Evolutionary conservation across 495 filamentous ascomycete genomes (phyloP).

Genomic region (Penicillium antarcticum): DNA sequence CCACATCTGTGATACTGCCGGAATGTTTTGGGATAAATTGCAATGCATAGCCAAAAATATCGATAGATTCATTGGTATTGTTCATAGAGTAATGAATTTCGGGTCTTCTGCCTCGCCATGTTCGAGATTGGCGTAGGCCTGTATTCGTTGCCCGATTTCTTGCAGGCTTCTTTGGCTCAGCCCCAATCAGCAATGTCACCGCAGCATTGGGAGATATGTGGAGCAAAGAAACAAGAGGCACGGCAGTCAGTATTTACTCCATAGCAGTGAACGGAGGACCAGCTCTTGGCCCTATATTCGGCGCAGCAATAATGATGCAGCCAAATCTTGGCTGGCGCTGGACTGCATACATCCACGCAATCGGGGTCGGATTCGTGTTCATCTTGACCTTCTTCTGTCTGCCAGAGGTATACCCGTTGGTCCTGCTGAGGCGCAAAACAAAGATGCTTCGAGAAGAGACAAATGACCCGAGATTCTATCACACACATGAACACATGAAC

Average conservation of each 20-base stretch:
- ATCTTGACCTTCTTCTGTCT: conserved; percentile 26
- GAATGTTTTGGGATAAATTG: too few species aligned
- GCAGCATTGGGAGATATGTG: conserved; percentile 52
- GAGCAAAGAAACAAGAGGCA: conserved; percentile 25
- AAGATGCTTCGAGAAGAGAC: conserved; percentile 26
- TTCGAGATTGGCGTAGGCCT: conserved; percentile 43
- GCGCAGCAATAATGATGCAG: conserved; percentile 41
- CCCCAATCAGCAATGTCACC: conserved; percentile 41
- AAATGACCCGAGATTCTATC: conserved; percentile 32
- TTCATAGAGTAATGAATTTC: not conserved
- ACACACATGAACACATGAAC: conserved; percentile 44
- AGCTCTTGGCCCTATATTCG: conserved; percentile 42
- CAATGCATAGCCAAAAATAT: too few species aligned
- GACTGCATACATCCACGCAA: conserved; percentile 37
- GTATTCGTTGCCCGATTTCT: conserved; percentile 46
- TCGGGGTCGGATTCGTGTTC: conserved; percentile 25
- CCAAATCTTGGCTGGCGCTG: conserved; percentile 40
- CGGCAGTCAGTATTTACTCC: conserved; percentile 42
- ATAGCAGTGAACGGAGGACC: conserved; percentile 42
- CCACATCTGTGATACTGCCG: conserved; percentile 59
- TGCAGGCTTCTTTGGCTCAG: conserved; percentile 45
- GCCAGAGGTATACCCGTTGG: conserved; percentile 30
- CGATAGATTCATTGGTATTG: not conserved
- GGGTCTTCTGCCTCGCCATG: conserved; percentile 37
- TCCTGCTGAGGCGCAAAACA: conserved; percentile 32